Evolutionary conservation across 371 early-diverging fungal species (phyloP).

Genomic region (Mortierella sp.): DNA sequence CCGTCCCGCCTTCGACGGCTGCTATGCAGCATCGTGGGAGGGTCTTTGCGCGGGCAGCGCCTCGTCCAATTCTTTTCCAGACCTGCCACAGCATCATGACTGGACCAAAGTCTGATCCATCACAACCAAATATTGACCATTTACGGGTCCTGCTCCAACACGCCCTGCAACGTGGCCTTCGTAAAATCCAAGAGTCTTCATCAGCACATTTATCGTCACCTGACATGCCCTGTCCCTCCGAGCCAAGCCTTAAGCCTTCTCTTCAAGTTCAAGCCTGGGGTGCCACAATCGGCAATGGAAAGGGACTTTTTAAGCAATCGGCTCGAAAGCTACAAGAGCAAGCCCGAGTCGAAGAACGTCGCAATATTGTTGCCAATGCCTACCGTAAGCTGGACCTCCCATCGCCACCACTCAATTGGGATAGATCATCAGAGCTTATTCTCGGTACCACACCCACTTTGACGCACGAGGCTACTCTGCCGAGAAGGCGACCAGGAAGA

Average conservation of each 20-base stretch:
- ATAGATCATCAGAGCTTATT: slow-evolving; percentile 23
- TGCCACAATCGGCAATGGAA: slow-evolving; percentile 38
- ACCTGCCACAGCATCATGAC: slow-evolving; percentile 34
- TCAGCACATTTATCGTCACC: not conserved
- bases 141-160: slow-evolving; percentile 22
- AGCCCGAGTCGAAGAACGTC: slow-evolving; percentile 21
- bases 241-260: not conserved
- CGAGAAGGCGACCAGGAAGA: not conserved
- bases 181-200: slow-evolving; percentile 11
- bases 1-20: too few species aligned
- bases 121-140: slow-evolving; percentile 10
- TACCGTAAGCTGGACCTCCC: slow-evolving; percentile 26
- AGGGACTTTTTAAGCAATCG: slow-evolving; percentile 23
- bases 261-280: slow-evolving; percentile 19
- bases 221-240: not conserved
- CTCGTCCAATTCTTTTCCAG: slow-evolving; percentile 24
- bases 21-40: too few species aligned
- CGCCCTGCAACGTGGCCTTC: slow-evolving; percentile 19
- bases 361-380: slow-evolving; percentile 19
- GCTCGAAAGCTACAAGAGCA: slow-evolving; percentile 21
- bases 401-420: slow-evolving; percentile 33
- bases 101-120: slow-evolving; percentile 1
- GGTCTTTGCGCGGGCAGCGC: not conserved
- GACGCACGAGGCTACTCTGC: too few species aligned
- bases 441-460: not conserved